Conservation (phyloP, 2,329 filamentous ascomycete species). For the Aspergillus novoparasiticus region DNA sequence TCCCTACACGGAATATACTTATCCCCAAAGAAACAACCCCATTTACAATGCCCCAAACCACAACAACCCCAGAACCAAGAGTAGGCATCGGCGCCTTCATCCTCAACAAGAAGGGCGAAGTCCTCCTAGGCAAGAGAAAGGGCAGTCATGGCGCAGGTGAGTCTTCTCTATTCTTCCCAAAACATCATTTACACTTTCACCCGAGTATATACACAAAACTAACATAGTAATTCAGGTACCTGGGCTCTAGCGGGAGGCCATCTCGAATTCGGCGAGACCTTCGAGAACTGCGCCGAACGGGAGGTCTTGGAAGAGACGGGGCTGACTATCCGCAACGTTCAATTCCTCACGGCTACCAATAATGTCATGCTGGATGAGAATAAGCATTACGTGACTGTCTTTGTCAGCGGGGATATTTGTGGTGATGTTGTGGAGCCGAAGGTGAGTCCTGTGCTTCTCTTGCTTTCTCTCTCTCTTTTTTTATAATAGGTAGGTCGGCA, state of each 20-base stretch:
- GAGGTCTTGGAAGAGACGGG: constrained; percentile 73
- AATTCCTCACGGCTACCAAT: constrained; percentile 65
- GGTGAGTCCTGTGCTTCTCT: constrained; percentile 47
- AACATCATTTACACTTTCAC: no score
- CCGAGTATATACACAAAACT: neutral
- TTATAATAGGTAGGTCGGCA: neutral
- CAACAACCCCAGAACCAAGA: constrained; percentile 22
- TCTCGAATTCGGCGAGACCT: constrained; percentile 67
- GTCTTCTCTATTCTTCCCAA: neutral
- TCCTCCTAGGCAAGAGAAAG: constrained; percentile 52
- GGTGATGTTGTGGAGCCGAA: constrained; percentile 54
- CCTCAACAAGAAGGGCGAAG: constrained; percentile 43
- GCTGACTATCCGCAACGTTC: constrained; percentile 55
- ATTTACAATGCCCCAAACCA: neutral
- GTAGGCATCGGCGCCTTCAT: constrained; percentile 56
- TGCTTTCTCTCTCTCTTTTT: neutral
- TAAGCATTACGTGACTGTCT: constrained; percentile 76
- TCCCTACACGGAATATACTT: no score
- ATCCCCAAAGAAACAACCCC: neutral
- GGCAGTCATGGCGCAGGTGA: constrained; percentile 52
- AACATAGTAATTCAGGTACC: constrained; percentile 47
- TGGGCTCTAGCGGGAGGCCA: constrained; percentile 74
- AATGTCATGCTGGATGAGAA: constrained; percentile 59
- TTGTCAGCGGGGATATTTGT: constrained; percentile 58
- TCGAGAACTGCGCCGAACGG: constrained; percentile 63